Evolutionary conservation across 2,329 filamentous ascomycete genomes (phyloP).

Genomic region (Pyricularia grisea): DNA sequence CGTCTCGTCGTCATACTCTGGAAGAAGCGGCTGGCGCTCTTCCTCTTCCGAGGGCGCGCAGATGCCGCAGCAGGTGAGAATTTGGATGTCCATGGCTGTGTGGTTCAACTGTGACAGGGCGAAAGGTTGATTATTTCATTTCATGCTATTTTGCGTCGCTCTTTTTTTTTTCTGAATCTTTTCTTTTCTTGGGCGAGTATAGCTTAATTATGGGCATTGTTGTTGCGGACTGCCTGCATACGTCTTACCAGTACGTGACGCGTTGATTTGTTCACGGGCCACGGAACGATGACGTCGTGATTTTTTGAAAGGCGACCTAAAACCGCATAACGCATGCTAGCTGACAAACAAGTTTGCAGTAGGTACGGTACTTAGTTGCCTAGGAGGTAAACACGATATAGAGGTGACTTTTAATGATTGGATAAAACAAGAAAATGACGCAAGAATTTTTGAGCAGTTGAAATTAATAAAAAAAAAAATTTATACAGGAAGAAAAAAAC

Average conservation of each 20-base stretch:
- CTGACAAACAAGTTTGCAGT: no score
- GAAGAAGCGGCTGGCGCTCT: constrained; percentile 63
- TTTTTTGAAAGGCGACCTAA: not conserved
- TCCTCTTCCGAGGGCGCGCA: constrained; percentile 10
- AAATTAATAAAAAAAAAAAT: no score
- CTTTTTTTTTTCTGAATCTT: not conserved
- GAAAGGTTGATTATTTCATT: not conserved
- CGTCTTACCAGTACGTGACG: not conserved
- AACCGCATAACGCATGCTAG: not conserved
- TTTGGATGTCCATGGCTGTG: not conserved
- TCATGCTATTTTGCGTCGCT: not conserved
- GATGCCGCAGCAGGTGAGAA: constrained; percentile 6
- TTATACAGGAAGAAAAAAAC: no score
- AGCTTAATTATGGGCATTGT: not conserved
- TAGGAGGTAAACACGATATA: no score
- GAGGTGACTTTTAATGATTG: no score
- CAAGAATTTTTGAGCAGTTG: no score
- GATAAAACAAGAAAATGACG: no score
- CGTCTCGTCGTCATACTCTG: constrained; percentile 77
- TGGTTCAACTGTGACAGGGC: not conserved
- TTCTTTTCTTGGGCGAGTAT: not conserved
- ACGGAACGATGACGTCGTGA: not conserved
- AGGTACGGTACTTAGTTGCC: no score
- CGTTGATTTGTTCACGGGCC: not conserved
- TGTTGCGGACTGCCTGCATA: not conserved